These are phyloP conservation scores for Colletotrichum theobromicola DNA, from an alignment of 2,329 filamentous ascomycete genomes.

Conservation along the genomic window DNA sequence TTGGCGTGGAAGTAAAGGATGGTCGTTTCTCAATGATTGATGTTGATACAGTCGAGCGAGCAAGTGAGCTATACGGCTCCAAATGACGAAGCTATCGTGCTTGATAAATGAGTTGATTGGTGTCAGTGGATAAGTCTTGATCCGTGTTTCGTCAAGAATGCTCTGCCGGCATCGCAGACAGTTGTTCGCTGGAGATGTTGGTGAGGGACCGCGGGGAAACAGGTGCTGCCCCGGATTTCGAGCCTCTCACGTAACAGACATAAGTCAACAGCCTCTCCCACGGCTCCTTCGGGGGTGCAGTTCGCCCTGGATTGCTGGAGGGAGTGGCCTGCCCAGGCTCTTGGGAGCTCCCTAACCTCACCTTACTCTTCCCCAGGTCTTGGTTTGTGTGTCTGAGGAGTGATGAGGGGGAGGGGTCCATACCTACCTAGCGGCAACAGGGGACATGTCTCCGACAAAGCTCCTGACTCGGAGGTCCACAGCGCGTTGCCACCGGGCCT, in stretches of 20 bases:
- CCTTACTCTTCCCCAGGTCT: neutral
- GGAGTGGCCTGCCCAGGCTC: neutral
- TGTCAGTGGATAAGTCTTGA: constrained; percentile 2
- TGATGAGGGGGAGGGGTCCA: neutral
- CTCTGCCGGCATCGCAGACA: neutral
- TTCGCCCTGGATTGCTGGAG: neutral
- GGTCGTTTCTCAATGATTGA: neutral
- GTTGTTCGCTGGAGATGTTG: neutral
- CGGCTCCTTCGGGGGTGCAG: neutral
- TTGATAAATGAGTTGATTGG: neutral
- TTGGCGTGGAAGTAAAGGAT: too few relatives aligned
- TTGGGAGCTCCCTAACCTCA: too few relatives aligned
- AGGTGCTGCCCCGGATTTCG: neutral
- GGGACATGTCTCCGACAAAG: neutral
- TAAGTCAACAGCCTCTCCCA: neutral
- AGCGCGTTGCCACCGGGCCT: neutral
- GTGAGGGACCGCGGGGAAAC: neutral
- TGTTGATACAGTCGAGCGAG: neutral
- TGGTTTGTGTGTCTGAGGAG: neutral
- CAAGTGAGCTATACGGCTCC: neutral
- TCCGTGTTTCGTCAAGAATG: neutral
- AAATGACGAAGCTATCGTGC: neutral
- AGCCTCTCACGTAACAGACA: neutral
- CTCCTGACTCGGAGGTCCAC: neutral
- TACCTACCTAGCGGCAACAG: too few relatives aligned